phyloP scores from a whole-genome alignment of 305 asterid genomes.

The Plantago lanceolata region DNA sequence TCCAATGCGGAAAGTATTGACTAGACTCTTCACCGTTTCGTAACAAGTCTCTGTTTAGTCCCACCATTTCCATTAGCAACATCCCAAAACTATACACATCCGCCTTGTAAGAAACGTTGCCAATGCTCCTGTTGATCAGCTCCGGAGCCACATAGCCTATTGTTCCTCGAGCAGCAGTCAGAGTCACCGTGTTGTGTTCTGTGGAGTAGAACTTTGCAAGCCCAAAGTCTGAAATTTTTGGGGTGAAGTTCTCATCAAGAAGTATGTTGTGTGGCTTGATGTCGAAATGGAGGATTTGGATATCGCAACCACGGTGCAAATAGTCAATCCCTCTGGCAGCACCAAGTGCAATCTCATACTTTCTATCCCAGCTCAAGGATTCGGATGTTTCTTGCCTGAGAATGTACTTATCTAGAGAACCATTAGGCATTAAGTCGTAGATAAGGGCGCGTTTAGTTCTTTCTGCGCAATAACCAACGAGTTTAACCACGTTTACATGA shows the following conservation, averaged over 20 bases:
- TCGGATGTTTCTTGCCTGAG: background rate
- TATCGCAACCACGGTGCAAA: conserved; percentile 28
- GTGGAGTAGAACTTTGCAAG: conserved; percentile 24
- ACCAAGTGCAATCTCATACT: conserved; percentile 29
- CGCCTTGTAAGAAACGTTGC: conserved; percentile 27
- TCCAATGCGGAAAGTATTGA: conserved; percentile 25
- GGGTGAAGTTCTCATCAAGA: conserved; percentile 26
- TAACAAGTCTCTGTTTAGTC: conserved; percentile 18
- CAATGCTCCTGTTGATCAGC: conserved; percentile 21
- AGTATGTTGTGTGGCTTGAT: conserved; percentile 27
- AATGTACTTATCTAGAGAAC: conserved; percentile 31
- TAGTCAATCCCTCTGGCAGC: conserved; percentile 20
- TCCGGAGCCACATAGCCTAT: conserved; percentile 17
- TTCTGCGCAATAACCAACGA: conserved; percentile 23
- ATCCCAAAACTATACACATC: conserved; percentile 30
- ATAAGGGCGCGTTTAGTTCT: conserved; percentile 29
- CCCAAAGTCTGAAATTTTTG: conserved; percentile 29
- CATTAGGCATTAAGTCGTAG: conserved; percentile 29
- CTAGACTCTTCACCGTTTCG: conserved; percentile 1
- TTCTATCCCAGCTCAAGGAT: conserved; percentile 19
- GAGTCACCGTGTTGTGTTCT: conserved; percentile 14
- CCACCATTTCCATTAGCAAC: conserved; percentile 28
- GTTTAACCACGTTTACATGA: conserved; percentile 13
- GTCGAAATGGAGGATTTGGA: conserved; percentile 33
- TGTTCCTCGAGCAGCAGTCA: conserved; percentile 28